Conservation (phyloP, 176 grass and related monocot genomes). For the Tuctoria greenei region DNA sequence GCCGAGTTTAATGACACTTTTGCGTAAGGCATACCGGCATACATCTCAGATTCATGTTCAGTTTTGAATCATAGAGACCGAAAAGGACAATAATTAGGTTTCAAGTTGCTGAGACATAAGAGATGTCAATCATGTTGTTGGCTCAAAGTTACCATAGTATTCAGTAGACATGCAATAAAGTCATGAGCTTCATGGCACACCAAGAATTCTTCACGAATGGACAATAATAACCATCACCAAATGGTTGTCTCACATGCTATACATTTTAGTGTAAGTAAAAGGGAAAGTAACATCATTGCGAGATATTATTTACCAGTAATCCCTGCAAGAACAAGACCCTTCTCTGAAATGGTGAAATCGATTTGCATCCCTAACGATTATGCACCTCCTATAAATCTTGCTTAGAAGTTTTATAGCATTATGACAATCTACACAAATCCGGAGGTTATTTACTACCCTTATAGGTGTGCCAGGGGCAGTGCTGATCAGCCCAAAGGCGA, state of each 20-base stretch:
- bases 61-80: constrained; percentile 45
- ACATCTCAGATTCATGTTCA: constrained; percentile 56
- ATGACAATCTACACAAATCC: constrained; percentile 72
- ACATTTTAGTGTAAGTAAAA: constrained; percentile 27
- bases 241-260: constrained; percentile 28
- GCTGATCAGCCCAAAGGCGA: constrained; percentile 69
- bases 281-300: constrained; percentile 8
- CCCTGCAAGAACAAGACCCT: constrained; percentile 62
- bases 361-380: constrained; percentile 66
- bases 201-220: constrained; percentile 29
- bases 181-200: constrained; percentile 27
- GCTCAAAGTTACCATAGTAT: constrained; percentile 48
- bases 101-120: constrained; percentile 52
- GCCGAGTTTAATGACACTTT: constrained; percentile 48
- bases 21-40: constrained; percentile 58
- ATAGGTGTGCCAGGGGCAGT: constrained; percentile 42
- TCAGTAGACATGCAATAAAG: constrained; percentile 48
- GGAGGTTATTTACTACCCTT: constrained; percentile 65
- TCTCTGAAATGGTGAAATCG: constrained; percentile 63
- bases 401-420: constrained; percentile 63
- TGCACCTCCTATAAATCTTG: constrained; percentile 62
- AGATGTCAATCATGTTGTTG: constrained; percentile 54
- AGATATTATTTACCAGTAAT: constrained; percentile 61
- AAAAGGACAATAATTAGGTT: constrained; percentile 65
- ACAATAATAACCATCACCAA: constrained; percentile 14